phyloP scores from a whole-genome alignment of 2,329 filamentous ascomycete species.

The Aspergillus awamori region DNA sequence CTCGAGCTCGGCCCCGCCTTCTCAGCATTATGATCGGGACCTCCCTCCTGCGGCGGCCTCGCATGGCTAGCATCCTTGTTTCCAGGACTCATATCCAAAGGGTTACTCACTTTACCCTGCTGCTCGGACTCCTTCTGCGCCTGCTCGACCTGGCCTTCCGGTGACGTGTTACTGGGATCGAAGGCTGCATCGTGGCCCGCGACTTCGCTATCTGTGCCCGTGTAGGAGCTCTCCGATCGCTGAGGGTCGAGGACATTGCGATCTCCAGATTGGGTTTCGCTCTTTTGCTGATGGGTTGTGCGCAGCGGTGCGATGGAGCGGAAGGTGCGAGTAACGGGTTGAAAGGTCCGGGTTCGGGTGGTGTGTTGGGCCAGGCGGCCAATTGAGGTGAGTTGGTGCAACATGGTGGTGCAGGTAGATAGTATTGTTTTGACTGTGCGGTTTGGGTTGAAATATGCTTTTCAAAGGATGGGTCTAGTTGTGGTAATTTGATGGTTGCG shows the following conservation, averaged over 20 bases:
- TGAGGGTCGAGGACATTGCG: conserved; percentile 67
- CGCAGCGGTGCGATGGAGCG: conserved; percentile 3
- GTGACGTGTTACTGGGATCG: conserved; percentile 67
- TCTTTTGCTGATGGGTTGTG: conserved; percentile 11
- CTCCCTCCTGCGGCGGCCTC: conserved; percentile 49
- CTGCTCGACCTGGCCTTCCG: conserved; percentile 57
- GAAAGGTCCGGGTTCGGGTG: neutral
- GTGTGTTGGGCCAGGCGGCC: conserved; percentile 10
- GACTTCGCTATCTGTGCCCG: conserved; percentile 65
- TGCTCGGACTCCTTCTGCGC: conserved; percentile 43
- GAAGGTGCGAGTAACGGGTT: conserved; percentile 1
- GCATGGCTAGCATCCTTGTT: conserved; percentile 61
- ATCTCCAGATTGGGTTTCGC: conserved; percentile 37
- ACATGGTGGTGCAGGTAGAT: conserved; percentile 12
- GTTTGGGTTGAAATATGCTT: too few relatives aligned
- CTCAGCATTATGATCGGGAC: conserved; percentile 43
- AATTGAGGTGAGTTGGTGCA: conserved; percentile 11
- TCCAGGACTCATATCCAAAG: conserved; percentile 62
- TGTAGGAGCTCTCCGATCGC: conserved; percentile 68
- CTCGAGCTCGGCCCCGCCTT: conserved; percentile 43
- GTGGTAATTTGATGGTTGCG: too few relatives aligned
- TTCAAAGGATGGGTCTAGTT: too few relatives aligned
- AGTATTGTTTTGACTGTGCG: neutral
- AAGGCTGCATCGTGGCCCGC: conserved; percentile 67
- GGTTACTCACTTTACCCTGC: conserved; percentile 48